phyloP scores from a whole-genome alignment of 2,329 filamentous ascomycete genomes.

The Parascedosporium putredinis region DNA sequence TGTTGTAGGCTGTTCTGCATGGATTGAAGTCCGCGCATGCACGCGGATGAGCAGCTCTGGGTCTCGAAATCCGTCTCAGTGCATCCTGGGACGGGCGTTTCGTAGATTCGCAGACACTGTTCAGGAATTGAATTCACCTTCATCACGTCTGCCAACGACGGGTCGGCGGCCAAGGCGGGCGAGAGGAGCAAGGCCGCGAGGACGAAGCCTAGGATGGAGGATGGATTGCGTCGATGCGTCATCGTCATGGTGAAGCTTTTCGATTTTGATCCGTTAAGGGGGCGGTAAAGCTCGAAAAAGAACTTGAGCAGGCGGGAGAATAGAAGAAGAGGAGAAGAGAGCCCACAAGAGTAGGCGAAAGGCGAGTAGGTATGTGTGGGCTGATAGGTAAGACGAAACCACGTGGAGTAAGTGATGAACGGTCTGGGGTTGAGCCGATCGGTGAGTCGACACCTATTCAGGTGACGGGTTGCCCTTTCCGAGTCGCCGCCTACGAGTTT shows the following conservation, averaged over 20 bases:
- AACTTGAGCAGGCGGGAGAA: too few relatives aligned
- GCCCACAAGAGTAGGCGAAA: too few relatives aligned
- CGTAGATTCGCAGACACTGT: constrained; percentile 1
- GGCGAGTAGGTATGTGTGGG: not conserved
- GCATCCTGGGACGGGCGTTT: constrained; percentile 1
- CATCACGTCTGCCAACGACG: not conserved
- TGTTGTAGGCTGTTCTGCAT: constrained; percentile 1
- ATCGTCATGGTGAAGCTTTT: not conserved
- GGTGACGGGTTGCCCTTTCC: not conserved
- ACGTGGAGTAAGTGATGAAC: not conserved
- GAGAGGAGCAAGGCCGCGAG: not conserved
- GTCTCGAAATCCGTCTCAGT: not conserved
- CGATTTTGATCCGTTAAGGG: not conserved
- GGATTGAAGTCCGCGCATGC: not conserved
- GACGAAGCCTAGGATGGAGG: not conserved
- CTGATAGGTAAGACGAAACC: not conserved
- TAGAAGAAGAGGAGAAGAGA: too few relatives aligned
- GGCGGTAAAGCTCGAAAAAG: not conserved
- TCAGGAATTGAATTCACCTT: not conserved
- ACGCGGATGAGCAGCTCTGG: not conserved
- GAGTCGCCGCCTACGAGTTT: not conserved
- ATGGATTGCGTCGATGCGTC: not conserved
- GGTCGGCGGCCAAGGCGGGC: not conserved
- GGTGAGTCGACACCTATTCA: not conserved
- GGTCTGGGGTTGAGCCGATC: not conserved